A percentile compares a stretch with the other conserved stretches of the same genome.
Evolutionary conservation across 805 yeast genomes (phyloP).

Genomic region (Ascoidea tarda): DNA sequence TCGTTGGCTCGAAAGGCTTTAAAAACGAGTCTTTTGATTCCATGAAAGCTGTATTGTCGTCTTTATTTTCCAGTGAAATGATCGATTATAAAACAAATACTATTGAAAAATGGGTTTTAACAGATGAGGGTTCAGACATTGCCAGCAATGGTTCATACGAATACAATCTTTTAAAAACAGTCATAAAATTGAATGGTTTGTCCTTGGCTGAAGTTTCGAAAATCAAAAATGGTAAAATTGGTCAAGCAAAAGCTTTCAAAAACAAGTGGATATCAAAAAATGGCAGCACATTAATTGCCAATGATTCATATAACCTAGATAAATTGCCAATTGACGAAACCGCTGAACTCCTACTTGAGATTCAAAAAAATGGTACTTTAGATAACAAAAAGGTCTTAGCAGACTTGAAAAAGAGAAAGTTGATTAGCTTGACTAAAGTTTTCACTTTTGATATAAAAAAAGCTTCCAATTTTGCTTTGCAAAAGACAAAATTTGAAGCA

Average conservation of each 20-base stretch:
- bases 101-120: slow-evolving; percentile 58
- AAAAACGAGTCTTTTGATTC: background rate
- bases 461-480: slow-evolving; percentile 74
- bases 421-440: slow-evolving; percentile 54
- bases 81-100: slow-evolving; percentile 61
- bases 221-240: slow-evolving; percentile 72
- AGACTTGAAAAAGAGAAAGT: slow-evolving; percentile 91
- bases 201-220: slow-evolving; percentile 63
- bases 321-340: slow-evolving; percentile 51
- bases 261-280: slow-evolving; percentile 92
- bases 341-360: slow-evolving; percentile 43
- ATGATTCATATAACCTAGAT: slow-evolving; percentile 29
- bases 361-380: slow-evolving; percentile 41
- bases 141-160: slow-evolving; percentile 82
- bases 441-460: slow-evolving; percentile 66
- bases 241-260: slow-evolving; percentile 96
- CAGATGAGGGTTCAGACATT: slow-evolving; percentile 73
- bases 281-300: slow-evolving; percentile 63
- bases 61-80: slow-evolving; percentile 76
- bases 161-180: slow-evolving; percentile 60
- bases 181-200: slow-evolving; percentile 65
- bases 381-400: slow-evolving; percentile 49
- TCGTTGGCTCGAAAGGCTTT: background rate
- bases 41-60: slow-evolving; percentile 55
- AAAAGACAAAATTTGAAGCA: slow-evolving; percentile 73